Base-by-base conservation (phyloP, 1,284 basidiomycete genomes). In the Ustilago curta region DNA sequence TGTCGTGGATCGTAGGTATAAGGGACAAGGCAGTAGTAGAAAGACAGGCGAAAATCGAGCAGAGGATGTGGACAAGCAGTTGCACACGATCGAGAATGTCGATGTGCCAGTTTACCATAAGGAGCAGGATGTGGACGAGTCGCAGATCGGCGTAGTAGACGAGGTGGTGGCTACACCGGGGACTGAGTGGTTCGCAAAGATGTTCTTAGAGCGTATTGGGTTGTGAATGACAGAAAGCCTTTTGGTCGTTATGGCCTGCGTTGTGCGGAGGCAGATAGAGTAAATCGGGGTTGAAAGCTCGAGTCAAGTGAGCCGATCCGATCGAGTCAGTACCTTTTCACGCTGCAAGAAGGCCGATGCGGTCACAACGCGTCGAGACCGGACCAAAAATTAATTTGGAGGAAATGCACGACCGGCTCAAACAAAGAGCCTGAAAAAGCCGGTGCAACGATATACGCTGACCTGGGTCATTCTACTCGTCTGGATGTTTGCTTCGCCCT, bases 91-190 rank as follows among this genome's bases (percentile, higher is more conserved):
- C n/a, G 65, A 69, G 40, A 70, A 64, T 18, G 49, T 58, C 3
- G 66, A 73, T 40, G 21, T 49, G 12, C 63, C 65, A 7, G 48
- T 65, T 5, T 52, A 70, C 32, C 37, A 35, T 16, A 32, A 56
- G 18, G 31, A 25, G 11, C 2, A 53, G 3, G 47, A 44, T n/a
- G 29, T 19, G 32, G 40, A 56, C 19, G 69, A 52, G 39, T 53
- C 64, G 29, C 60, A 59, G 32, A 61, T 65, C 4, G 74, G 76
- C 4, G 44, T 71, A 31, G 64, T 61, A 12, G 69, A 75, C n/a
- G 71, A 79, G 18, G 75, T 82, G 40, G 67, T 61, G 11, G 59
- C 31, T 12, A 74, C 80, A 44, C 80, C 80, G 18, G 80, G 80
- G 11, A 52, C 45, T 1, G 60, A 64, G 6, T 81, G 79, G 79